These are phyloP conservation scores for Fusarium solani-melongenae DNA, from an alignment of 2,329 filamentous ascomycete species.

Conservation along the genomic window DNA sequence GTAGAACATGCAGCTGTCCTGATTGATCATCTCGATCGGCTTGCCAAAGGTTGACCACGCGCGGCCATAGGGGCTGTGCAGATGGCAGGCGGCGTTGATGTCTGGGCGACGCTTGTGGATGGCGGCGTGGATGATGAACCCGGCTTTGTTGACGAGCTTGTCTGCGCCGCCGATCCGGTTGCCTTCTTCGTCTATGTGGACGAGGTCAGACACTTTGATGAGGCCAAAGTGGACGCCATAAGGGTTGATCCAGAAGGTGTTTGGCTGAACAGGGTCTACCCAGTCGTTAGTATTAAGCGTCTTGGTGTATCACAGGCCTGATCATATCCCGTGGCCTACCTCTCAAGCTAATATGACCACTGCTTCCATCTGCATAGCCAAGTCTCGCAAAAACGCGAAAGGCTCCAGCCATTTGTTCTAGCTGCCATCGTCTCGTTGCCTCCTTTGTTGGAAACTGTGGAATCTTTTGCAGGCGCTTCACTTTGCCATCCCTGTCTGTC, in stretches of 20 bases:
- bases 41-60: conserved; percentile 73
- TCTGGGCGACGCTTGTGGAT: conserved; percentile 72
- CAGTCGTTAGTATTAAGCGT: conserved; percentile 23
- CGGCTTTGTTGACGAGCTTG: conserved; percentile 72
- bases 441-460: conserved; percentile 35
- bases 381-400: conserved; percentile 60
- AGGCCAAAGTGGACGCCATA: conserved; percentile 73
- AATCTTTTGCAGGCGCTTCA: conserved; percentile 33
- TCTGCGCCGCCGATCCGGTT: conserved; percentile 70
- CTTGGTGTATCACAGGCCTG: background rate
- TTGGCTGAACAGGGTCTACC: conserved; percentile 46
- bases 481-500: conserved; percentile 15
- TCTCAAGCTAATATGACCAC: conserved; percentile 58
- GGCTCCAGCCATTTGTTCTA: conserved; percentile 56
- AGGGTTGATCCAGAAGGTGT: conserved; percentile 63
- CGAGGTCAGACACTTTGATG: conserved; percentile 73
- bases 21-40: conserved; percentile 75
- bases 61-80: conserved; percentile 71
- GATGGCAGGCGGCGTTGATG: conserved; percentile 74
- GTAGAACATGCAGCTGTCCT: conserved; percentile 73
- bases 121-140: conserved; percentile 75
- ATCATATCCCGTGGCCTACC: background rate
- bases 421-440: conserved; percentile 44
- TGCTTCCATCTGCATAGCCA: conserved; percentile 58
- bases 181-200: conserved; percentile 69